Conservation (phyloP, 225 moss, liverwort and hornwort species). For the Polytrichum formosum region DNA sequence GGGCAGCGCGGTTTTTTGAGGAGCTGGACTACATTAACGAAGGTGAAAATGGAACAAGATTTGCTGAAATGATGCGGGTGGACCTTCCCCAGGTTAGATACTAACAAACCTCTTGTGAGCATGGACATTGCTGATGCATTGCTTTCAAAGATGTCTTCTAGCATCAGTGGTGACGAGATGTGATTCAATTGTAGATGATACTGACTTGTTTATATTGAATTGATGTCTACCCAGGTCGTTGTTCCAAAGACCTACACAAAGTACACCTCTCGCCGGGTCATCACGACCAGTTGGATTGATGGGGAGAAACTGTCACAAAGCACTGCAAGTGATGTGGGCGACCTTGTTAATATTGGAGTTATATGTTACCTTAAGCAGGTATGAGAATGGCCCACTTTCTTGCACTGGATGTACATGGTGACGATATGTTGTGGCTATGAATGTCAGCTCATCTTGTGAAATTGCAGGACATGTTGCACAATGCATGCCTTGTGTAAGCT, state of each 20-base stretch:
- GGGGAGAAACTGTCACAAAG: conserved; percentile 98
- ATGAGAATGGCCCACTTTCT: neutral
- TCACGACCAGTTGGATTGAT: conserved; percentile 98
- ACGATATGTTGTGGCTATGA: too few species aligned
- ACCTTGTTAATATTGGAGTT: conserved; percentile 94
- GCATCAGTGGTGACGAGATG: too few species aligned
- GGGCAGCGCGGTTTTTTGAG: conserved; percentile 98
- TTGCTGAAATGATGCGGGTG: conserved; percentile 84
- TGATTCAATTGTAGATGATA: too few species aligned
- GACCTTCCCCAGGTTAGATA: conserved; percentile 85
- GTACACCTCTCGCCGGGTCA: conserved; percentile 88
- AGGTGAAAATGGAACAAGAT: conserved; percentile 86
- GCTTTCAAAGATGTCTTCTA: too few species aligned
- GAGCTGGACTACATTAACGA: conserved; percentile 92
- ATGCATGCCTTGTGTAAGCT: too few species aligned
- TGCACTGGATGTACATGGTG: neutral
- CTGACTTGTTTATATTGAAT: too few species aligned
- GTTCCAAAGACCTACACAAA: conserved; percentile 84
- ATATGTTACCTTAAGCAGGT: conserved; percentile 99
- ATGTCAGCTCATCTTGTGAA: too few species aligned
- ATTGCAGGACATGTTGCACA: too few species aligned
- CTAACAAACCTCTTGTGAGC: neutral
- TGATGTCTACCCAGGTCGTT: conserved; percentile 49
- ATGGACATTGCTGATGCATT: neutral
- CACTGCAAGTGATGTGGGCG: conserved; percentile 86